Evolutionary conservation across 192 early-diverging fungal species (phyloP), one percentile per base, ranked within the genome.

Genomic region (Backusella circina): DNA sequence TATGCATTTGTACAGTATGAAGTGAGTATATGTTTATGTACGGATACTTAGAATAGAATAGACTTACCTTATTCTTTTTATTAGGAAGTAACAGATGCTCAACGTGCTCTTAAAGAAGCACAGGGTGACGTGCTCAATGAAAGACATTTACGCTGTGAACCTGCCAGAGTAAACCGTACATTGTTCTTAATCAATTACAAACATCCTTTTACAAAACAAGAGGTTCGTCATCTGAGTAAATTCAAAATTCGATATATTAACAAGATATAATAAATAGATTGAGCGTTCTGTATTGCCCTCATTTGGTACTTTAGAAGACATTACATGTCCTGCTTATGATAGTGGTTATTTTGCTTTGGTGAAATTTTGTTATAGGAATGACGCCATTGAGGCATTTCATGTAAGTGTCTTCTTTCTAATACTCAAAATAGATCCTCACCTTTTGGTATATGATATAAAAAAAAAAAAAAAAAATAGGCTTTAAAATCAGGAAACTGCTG

Each of bases 1-100:
- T 94, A 92, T 72, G 89, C 92, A 4, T 94, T 94, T 77, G 93
- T 94, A 1, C 93, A 94, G 76, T 94, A 88, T 78, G 86, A 89
- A 78, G 90, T 90, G 74, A 4, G 72, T 36, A 13, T n/a, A 57
- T 38, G 0, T 31, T 16, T 21, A n/a, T n/a, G 26, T 57, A 31
- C 44, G 8, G 5, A 21, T 32, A 33, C n/a, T n/a, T n/a, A n/a
- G n/a, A 33, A 30, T 68, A 57, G 8, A 12, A 16, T 66, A 36
- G 36, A 67, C 41, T n/a, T 33, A n/a, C 5, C 13, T 50, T 64
- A 41, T 28, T 66, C 3, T 28, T 16, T 41, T 41, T 12, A 15
- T 13, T 72, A 92, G 90, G 78, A 72, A 12, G 38, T 86, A 28
- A 65, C 76, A 10, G 88, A 93, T 75, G 90, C 91, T 10, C 73